Base-by-base conservation (phyloP, 2,329 filamentous ascomycete species). In the Stenocarpella maydis region DNA sequence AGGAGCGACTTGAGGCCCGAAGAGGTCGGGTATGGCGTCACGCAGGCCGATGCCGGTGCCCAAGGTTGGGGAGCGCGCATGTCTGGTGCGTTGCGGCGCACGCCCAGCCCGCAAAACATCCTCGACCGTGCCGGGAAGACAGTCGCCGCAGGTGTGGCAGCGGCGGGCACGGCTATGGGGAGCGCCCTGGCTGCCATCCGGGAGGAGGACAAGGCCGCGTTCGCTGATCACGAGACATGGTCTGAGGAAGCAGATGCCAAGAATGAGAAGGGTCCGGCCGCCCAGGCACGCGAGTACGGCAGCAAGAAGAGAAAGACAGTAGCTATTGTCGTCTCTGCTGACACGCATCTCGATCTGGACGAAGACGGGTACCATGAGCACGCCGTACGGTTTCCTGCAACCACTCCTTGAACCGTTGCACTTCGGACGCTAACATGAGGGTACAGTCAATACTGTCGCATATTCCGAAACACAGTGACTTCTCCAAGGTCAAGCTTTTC, bases 161-260 rank as follows among this genome's bases (percentile, higher is more conserved):
- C 94, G 12, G 94, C 94, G 0, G 92, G 94, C 17, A 92, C 92
- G 21, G 93, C 88, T 58, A 89, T 97, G 71, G 94, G 94, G 50
- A 94, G 91, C 71, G 94, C 94, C 31, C 83, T 98, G 73, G 91
- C 91, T 66, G 91, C 92, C 19, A 96, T 97, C 73, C 88, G 92
- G 67, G 93, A 97, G 78, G 94, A 97, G 77, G 92, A 95, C 77
- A 90, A 89, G 77, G 87, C 89, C 71, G 91, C 91, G 64, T 96
- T 92, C 78, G 90, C 90, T 72, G 95, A 98, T 79, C 93, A 96
- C 80, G 92, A 93, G 78, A 90, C 93, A 65, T 98, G 95, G 95
- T 94, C 92, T 17, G 94, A 98, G 79, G 95, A 98, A 81, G 93
- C 91, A 26, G 91, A 93, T 74, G 87, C 91, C 60, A 89, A 91